Evolutionary conservation across 176 grass and related monocot species (phyloP).

Genomic region (Avena eriantha): DNA sequence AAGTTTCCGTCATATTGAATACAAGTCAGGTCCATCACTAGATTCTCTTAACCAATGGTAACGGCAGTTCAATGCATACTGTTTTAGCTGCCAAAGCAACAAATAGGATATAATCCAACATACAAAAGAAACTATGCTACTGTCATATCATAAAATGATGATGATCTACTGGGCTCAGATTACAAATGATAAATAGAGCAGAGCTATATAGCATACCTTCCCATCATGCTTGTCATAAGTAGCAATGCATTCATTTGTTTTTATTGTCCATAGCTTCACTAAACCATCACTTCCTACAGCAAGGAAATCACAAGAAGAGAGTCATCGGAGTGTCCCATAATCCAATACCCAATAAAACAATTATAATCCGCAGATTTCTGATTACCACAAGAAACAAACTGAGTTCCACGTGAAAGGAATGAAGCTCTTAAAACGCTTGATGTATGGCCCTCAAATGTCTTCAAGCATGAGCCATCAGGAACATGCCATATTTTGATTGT

Average conservation of each 20-base stretch:
- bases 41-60: background rate
- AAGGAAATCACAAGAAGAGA: conserved; percentile 39
- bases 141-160: background rate
- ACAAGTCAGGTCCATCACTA: conserved; percentile 1
- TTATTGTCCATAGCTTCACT: conserved; percentile 93
- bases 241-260: conserved; percentile 89
- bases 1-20: background rate
- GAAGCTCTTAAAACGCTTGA: conserved; percentile 80
- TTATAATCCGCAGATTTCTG: conserved; percentile 17
- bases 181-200: conserved; percentile 23
- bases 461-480: conserved; percentile 89
- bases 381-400: conserved; percentile 91
- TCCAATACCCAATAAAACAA: background rate
- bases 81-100: background rate
- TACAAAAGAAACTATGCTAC: conserved; percentile 16
- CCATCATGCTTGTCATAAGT: conserved; percentile 97
- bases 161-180: background rate
- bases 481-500: conserved; percentile 94
- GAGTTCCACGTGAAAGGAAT: conserved; percentile 84
- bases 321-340: background rate
- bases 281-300: conserved; percentile 91
- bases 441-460: conserved; percentile 95
- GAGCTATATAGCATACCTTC: conserved; percentile 60
- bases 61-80: background rate
- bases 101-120: background rate